Percentiles rank a stretch among this genome's conserved stretches.
Conservation (phyloP, 352 stramenopile species). For the Globisporangium rhizosaccharum region DNA sequence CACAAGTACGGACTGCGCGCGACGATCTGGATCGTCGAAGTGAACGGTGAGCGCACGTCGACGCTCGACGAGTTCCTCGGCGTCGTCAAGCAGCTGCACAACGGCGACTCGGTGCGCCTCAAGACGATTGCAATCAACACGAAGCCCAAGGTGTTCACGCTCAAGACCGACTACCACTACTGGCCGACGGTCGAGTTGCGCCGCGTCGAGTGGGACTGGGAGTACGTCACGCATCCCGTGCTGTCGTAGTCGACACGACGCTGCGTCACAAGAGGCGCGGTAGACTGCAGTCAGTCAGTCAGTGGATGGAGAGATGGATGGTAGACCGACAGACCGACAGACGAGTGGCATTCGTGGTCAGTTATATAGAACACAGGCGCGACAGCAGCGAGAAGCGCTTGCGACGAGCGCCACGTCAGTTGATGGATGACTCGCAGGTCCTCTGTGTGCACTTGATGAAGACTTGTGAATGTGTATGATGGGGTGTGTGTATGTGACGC, state of each 20-base stretch:
- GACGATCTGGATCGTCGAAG: constrained; percentile 89
- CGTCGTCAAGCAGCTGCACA: constrained; percentile 74
- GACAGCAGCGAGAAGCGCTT: too few relatives aligned
- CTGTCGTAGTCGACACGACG: constrained; percentile 2
- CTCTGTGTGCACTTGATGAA: too few relatives aligned
- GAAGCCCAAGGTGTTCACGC: constrained; percentile 86
- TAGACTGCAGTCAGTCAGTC: too few relatives aligned
- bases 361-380: too few relatives aligned
- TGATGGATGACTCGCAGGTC: too few relatives aligned
- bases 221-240: constrained; percentile 52
- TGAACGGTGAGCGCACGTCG: constrained; percentile 79
- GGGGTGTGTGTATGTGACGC: background rate
- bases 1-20: constrained; percentile 89
- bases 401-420: too few relatives aligned
- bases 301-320: too few relatives aligned
- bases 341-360: too few relatives aligned
- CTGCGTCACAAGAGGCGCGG: too few relatives aligned
- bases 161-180: constrained; percentile 91
- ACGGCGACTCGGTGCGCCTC: constrained; percentile 81
- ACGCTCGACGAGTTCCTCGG: constrained; percentile 83
- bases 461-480: background rate
- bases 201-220: constrained; percentile 60
- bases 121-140: constrained; percentile 90
- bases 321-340: too few relatives aligned
- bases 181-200: constrained; percentile 86